Evolutionary conservation across 345 rosid species (phyloP).

Genomic region (Populus tremula): DNA sequence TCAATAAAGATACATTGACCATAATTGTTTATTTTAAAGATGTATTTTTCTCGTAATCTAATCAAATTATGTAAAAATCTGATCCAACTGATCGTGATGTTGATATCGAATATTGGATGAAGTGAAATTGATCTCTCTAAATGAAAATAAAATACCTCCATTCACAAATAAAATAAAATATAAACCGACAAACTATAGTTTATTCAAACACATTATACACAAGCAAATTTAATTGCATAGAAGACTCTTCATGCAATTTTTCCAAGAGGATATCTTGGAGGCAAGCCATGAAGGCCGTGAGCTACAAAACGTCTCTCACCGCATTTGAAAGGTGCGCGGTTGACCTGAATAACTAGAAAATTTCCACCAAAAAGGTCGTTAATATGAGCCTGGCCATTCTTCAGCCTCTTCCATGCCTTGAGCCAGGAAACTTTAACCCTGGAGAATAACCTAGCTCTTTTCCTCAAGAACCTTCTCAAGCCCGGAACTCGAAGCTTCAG

Average conservation of each 20-base stretch:
- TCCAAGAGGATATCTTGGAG: not conserved
- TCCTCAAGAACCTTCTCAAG: slow-evolving; percentile 26
- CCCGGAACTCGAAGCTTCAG: slow-evolving; percentile 20
- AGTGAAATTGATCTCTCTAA: too few species aligned
- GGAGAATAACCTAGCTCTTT: slow-evolving; percentile 15
- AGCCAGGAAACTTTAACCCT: slow-evolving; percentile 22
- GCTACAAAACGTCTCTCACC: not conserved
- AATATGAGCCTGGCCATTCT: slow-evolving; percentile 34
- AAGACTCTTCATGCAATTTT: not conserved
- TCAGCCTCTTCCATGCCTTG: slow-evolving; percentile 34
- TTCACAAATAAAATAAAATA: too few species aligned
- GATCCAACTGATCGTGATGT: too few species aligned
- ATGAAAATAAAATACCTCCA: too few species aligned
- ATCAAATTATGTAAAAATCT: too few species aligned
- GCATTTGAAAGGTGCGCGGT: slow-evolving; percentile 11
- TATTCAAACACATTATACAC: too few species aligned
- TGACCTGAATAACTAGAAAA: slow-evolving; percentile 25
- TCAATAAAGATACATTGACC: too few species aligned
- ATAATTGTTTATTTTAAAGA: too few species aligned
- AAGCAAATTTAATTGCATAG: too few species aligned
- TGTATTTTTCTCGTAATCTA: too few species aligned
- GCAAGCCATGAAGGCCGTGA: not conserved
- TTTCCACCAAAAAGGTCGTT: slow-evolving; percentile 43
- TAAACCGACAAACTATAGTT: too few species aligned
- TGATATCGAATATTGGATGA: too few species aligned